Conservation (phyloP, 305 asterid genomes). For the Fraxinus xanthoxyloides region DNA sequence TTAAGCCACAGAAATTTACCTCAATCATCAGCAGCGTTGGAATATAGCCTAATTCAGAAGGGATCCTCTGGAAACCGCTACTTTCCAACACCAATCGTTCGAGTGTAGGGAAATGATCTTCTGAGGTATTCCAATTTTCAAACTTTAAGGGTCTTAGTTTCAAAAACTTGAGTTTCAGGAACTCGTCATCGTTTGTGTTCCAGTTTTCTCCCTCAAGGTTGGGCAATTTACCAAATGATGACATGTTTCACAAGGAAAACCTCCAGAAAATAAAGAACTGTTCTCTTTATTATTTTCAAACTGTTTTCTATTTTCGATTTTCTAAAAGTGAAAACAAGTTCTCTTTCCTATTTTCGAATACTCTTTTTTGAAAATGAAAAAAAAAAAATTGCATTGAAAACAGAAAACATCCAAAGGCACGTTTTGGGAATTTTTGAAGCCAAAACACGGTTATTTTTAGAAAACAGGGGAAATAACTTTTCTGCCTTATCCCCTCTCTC, state of each 20-base stretch:
- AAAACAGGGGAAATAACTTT: too few species aligned
- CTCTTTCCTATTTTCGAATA: too few species aligned
- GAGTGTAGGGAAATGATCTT: background rate
- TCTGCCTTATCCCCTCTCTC: too few species aligned
- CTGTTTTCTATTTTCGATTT: too few species aligned
- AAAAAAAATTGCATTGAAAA: too few species aligned
- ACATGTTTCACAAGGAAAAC: background rate
- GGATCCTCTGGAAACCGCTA: constrained; percentile 15
- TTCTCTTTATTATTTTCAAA: too few species aligned
- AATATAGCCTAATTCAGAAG: constrained; percentile 1
- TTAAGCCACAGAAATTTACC: background rate
- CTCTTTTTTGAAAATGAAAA: too few species aligned
- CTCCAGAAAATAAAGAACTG: too few species aligned
- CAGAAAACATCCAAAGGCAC: too few species aligned
- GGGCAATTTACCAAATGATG: constrained; percentile 18
- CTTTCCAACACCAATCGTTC: background rate
- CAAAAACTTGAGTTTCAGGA: constrained; percentile 13
- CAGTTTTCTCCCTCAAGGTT: constrained; percentile 20
- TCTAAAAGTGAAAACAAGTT: too few species aligned
- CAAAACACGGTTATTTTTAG: too few species aligned
- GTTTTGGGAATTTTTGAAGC: too few species aligned
- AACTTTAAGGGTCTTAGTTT: background rate
- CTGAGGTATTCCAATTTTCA: background rate
- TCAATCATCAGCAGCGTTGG: constrained; percentile 9
- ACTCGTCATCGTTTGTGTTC: constrained; percentile 15